A percentile compares a stretch with the other conserved stretches of the same genome.
phyloP scores from a whole-genome alignment of 352 stramenopile species.

The Detonula confervacea region DNA sequence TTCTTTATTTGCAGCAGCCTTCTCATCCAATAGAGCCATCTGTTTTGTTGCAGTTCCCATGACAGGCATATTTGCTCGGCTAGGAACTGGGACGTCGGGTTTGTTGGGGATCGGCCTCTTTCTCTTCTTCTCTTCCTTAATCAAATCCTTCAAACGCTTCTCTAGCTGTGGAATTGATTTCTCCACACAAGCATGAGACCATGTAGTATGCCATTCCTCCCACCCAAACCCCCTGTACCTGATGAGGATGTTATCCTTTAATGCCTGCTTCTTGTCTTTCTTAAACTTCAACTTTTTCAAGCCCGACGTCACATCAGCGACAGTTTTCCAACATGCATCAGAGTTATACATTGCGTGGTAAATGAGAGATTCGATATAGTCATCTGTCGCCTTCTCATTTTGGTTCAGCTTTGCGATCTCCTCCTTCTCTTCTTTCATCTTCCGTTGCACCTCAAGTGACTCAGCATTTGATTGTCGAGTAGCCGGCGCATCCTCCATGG shows the following conservation, averaged over 20 bases:
- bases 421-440: constrained; percentile 6
- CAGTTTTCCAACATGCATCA: constrained; percentile 32
- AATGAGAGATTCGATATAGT: constrained; percentile 4
- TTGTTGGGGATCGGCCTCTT: background rate
- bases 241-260: constrained; percentile 27
- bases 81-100: background rate
- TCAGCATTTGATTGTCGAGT: background rate
- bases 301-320: background rate
- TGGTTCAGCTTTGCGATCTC: background rate
- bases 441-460: constrained; percentile 2
- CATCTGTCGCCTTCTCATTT: background rate
- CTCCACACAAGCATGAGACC: background rate
- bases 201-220: constrained; percentile 1
- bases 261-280: constrained; percentile 7
- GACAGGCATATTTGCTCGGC: background rate
- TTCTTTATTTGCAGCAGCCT: background rate
- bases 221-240: background rate
- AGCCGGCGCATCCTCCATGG: background rate
- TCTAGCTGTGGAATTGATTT: constrained; percentile 1
- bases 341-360: constrained; percentile 32
- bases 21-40: background rate
- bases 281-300: constrained; percentile 25
- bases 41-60: background rate
- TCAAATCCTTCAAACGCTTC: constrained; percentile 4
- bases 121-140: constrained; percentile 10